Evolutionary conservation across 2,329 filamentous ascomycete species (phyloP), one percentile per base, ranked within the genome.

Genomic region (Fusarium xylarioides): DNA sequence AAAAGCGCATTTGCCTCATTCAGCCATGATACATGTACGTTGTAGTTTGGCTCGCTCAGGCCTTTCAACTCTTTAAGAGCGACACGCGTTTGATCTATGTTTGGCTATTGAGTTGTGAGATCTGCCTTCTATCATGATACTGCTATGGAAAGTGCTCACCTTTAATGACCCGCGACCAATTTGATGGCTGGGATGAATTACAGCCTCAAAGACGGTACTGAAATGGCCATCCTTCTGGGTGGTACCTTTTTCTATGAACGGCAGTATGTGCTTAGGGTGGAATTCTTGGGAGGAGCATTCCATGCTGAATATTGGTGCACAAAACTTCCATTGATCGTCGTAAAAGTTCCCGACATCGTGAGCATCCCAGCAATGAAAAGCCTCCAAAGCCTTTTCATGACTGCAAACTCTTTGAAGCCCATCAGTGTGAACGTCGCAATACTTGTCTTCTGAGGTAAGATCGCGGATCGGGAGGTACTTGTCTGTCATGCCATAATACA

Each of bases 51-150:
- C 11, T 73, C 70, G 14, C 26, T 40, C 0, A 63, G 42, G 15
- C 21, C 28, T 14, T 57, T 74, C n/a, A 74, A 21, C 4, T 73
- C 49, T 34, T 74, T 74, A 0, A 74, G 50, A 35, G 71, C 71
- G 10, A 74, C 69, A 5, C 16, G 23, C 0, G 43, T 28, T 12
- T 59, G 37, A 6, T 38, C 4, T 7, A 2, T 38, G 12, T 11
- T 43, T 2, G 7, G 9, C 57, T 58, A 14, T 30, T 30, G 30
- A 30, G 30, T 10, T 30, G 30, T 30, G 11, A 30, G 28, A 30
- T 30, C 28, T 30, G 28, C 28, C 7, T 30, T 30, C 28, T 10
- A 30, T 30, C 28, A 8, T 30, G 9, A 30, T 30, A 30, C 9
- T 30, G 28, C 28, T 30, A 30, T 30, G 28, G 28, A 30, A 30